Conservation (phyloP, 2,329 filamentous ascomycete species). For the Ceratocystis destructans region DNA sequence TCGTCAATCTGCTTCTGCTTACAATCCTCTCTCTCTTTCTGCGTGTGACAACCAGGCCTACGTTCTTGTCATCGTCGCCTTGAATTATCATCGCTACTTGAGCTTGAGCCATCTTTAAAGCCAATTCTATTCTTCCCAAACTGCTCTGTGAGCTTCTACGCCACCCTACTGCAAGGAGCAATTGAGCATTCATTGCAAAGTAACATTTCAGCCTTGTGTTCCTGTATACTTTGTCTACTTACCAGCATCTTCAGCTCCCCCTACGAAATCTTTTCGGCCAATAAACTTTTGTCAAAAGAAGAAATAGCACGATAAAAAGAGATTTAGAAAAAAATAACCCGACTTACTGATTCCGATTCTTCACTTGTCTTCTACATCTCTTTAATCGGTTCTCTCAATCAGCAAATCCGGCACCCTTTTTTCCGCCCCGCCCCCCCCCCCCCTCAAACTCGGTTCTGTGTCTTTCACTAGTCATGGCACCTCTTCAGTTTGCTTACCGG, state of each 20-base stretch:
- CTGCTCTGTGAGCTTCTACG: not conserved
- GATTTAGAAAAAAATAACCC: constrained; percentile 9
- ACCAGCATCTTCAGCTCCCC: not conserved
- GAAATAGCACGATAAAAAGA: not conserved
- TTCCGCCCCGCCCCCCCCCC: not conserved
- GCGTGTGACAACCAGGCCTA: not conserved
- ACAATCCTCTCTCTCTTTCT: not conserved
- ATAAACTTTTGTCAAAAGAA: not conserved
- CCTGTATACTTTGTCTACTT: not conserved
- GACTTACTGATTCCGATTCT: not conserved
- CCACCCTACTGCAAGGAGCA: not conserved
- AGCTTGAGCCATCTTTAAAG: not conserved
- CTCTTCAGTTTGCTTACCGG: constrained; percentile 91
- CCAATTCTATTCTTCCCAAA: not conserved
- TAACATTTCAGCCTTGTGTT: too few species aligned
- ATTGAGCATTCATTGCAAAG: too few species aligned
- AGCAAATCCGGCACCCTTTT: not conserved
- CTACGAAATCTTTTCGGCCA: not conserved
- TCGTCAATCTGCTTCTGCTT: constrained; percentile 4
- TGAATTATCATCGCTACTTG: not conserved
- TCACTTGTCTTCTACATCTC: not conserved
- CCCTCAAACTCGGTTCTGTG: constrained; percentile 40
- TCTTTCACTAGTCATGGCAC: constrained; percentile 91
- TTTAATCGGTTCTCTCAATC: not conserved
- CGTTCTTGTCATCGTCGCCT: not conserved